A percentile compares a stretch with the other conserved stretches of the same genome.
Conservation (phyloP, 371 early-diverging fungal genomes). For the Dinochytrium kinnereticum region DNA sequence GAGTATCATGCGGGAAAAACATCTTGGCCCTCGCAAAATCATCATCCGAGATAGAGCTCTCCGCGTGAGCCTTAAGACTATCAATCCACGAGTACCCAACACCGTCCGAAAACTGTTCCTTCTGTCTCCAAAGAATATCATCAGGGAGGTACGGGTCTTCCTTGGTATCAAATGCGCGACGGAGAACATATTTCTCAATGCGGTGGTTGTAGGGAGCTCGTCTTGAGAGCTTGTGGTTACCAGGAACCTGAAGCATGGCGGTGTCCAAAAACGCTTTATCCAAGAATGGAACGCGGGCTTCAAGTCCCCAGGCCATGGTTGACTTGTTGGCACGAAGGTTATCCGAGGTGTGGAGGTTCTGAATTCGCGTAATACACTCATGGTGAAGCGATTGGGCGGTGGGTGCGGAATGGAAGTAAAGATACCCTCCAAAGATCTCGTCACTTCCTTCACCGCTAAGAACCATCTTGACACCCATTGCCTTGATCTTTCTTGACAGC, state of each 20-base stretch:
- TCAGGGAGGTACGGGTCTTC: conserved; percentile 88
- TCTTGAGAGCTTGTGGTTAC: conserved; percentile 71
- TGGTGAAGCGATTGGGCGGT: conserved; percentile 76
- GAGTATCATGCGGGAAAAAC: conserved; percentile 86
- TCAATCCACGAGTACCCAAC: conserved; percentile 98
- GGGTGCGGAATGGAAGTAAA: conserved; percentile 97
- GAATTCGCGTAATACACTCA: conserved; percentile 88
- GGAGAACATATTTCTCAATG: conserved; percentile 90
- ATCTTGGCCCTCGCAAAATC: conserved; percentile 70
- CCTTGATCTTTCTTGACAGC: conserved; percentile 93
- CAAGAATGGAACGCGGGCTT: conserved; percentile 96
- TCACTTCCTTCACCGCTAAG: conserved; percentile 95
- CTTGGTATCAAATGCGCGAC: conserved; percentile 79
- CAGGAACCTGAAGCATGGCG: conserved; percentile 82
- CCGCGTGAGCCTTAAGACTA: conserved; percentile 77
- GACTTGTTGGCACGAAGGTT: conserved; percentile 97
- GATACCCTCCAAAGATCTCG: conserved; percentile 96
- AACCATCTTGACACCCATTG: conserved; percentile 98
- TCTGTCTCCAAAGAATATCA: conserved; percentile 94
- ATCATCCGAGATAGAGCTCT: conserved; percentile 74
- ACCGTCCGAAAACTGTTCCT: conserved; percentile 98
- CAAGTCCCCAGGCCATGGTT: conserved; percentile 98
- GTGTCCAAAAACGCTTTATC: conserved; percentile 88
- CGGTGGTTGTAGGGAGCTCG: conserved; percentile 60
- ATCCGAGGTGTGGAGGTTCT: conserved; percentile 93